Conservation (phyloP, 495 filamentous ascomycete species). For the Penicillium ochrochloron region DNA sequence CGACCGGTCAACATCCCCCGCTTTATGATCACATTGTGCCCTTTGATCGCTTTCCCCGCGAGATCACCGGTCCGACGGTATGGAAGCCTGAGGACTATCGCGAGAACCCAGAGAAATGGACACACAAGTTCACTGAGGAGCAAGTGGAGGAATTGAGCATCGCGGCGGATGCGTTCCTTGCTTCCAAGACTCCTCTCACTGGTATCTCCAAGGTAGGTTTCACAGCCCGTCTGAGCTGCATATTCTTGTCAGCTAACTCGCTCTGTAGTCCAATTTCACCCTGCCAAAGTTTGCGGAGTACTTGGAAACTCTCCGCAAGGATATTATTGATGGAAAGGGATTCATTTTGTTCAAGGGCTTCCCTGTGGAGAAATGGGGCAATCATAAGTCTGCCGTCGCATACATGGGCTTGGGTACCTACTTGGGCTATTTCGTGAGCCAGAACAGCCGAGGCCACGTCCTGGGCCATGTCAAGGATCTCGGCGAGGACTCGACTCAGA, state of each 20-base stretch:
- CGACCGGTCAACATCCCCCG: slow-evolving; percentile 77
- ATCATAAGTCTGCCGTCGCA: slow-evolving; percentile 74
- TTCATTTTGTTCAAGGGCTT: slow-evolving; percentile 84
- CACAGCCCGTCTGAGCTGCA: neutral
- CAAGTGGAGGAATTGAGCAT: slow-evolving; percentile 69
- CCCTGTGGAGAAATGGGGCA: slow-evolving; percentile 72
- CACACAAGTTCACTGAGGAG: slow-evolving; percentile 64
- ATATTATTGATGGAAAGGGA: slow-evolving; percentile 78
- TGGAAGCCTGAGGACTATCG: slow-evolving; percentile 74
- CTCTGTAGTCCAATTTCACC: slow-evolving; percentile 44
- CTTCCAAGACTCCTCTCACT: slow-evolving; percentile 64
- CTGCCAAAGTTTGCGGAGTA: slow-evolving; percentile 62
- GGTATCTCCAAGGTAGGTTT: slow-evolving; percentile 65
- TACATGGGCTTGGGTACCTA: slow-evolving; percentile 84
- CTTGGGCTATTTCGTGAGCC: slow-evolving; percentile 79
- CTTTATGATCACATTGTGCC: slow-evolving; percentile 65
- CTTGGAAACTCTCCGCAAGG: slow-evolving; percentile 60
- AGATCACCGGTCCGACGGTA: slow-evolving; percentile 73
- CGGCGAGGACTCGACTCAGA: slow-evolving; percentile 74
- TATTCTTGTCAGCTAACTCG: neutral
- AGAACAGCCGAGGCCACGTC: slow-evolving; percentile 81
- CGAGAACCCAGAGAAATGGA: slow-evolving; percentile 72
- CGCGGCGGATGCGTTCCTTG: slow-evolving; percentile 69
- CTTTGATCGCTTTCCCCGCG: slow-evolving; percentile 70
- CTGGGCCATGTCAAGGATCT: slow-evolving; percentile 87